A percentile compares a stretch with the other conserved stretches of the same genome.
These are phyloP conservation scores for Neoboletus magnificus DNA, from an alignment of 768 basidiomycete genomes.

Conservation along the genomic window DNA sequence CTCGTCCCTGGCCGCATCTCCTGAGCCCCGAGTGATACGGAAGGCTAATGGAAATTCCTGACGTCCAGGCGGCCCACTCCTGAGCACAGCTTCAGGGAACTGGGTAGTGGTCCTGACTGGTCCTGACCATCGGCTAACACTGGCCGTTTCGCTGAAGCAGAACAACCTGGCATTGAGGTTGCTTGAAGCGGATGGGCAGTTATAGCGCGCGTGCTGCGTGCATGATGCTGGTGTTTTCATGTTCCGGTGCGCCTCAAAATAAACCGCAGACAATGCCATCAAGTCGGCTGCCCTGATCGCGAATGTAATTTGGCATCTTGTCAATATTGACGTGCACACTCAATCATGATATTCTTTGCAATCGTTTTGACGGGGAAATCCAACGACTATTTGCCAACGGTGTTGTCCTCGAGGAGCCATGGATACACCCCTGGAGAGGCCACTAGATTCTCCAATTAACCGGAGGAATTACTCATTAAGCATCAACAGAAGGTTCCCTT, in stretches of 20 bases:
- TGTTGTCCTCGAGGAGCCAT: neutral
- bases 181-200: neutral
- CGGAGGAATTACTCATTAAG: neutral
- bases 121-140: too few species aligned
- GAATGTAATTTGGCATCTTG: neutral
- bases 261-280: neutral
- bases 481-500: too few species aligned
- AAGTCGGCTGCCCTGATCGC: neutral
- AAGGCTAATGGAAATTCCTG: neutral
- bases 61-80: neutral
- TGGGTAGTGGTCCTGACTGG: too few species aligned
- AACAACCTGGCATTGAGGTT: neutral
- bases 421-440: neutral
- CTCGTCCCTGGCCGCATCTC: neutral
- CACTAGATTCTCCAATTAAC: neutral
- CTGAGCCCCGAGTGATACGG: neutral
- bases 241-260: neutral
- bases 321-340: too few species aligned
- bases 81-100: too few species aligned
- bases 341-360: neutral
- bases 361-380: neutral
- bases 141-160: too few species aligned
- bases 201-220: neutral
- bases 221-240: neutral
- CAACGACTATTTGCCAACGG: neutral